A percentile compares a stretch with the other conserved stretches of the same genome.
Conservation (phyloP, 169 alveolate species). For the Plasmodium vinckei region DNA sequence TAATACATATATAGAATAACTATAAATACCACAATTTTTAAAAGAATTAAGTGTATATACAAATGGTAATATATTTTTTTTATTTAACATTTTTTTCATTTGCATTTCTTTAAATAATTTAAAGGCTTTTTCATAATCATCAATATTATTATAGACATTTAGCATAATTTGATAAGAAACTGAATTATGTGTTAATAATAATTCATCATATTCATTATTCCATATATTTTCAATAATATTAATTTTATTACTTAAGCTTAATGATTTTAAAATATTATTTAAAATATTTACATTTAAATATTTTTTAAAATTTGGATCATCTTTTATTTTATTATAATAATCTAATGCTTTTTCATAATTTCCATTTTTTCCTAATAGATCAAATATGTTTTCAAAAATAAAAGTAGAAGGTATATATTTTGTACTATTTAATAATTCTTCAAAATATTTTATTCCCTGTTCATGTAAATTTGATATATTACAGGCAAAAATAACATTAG, state of each 20-base stretch:
- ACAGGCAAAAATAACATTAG: constrained; percentile 73
- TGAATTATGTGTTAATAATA: constrained; percentile 33
- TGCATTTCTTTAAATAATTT: constrained; percentile 76
- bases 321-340: constrained; percentile 54
- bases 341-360: constrained; percentile 48
- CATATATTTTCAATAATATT: constrained; percentile 59
- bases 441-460: constrained; percentile 73
- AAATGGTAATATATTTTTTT: constrained; percentile 57
- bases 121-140: constrained; percentile 67
- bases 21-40: constrained; percentile 74
- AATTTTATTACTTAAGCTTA: constrained; percentile 49
- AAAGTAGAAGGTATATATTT: constrained; percentile 64
- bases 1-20: constrained; percentile 65
- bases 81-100: constrained; percentile 49
- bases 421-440: constrained; percentile 71
- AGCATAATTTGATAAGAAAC: constrained; percentile 41
- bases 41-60: constrained; percentile 42
- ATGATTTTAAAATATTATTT: constrained; percentile 54
- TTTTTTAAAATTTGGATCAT: constrained; percentile 70
- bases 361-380: constrained; percentile 69
- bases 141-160: constrained; percentile 37
- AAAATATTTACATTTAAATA: constrained; percentile 52
- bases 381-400: constrained; percentile 60
- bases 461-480: constrained; percentile 54
- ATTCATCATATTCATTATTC: constrained; percentile 75